Evolutionary conservation across 768 basidiomycete species (phyloP).

Genomic region (Leccinellum rugosiceps): DNA sequence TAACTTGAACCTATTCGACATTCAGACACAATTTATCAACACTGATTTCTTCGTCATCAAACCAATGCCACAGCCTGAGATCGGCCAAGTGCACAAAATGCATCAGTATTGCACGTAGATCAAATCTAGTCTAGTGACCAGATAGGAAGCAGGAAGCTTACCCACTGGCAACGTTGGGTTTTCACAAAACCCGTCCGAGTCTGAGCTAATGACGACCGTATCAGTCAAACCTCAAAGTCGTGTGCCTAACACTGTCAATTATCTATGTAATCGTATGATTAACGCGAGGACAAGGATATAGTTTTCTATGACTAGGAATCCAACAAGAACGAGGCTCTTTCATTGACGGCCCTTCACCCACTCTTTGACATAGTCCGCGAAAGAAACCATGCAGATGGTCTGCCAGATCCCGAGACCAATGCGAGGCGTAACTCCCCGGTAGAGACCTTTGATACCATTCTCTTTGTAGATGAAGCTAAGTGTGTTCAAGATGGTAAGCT

Average conservation of each 20-base stretch:
- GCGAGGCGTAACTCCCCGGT: slow-evolving; percentile 96
- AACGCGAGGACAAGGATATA: slow-evolving; percentile 18
- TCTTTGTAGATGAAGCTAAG: slow-evolving; percentile 93
- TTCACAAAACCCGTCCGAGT: no score
- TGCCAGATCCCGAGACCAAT: slow-evolving; percentile 97
- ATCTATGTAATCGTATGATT: slow-evolving; percentile 12
- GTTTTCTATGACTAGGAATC: slow-evolving; percentile 20
- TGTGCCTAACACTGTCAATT: not conserved
- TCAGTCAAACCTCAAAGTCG: not conserved
- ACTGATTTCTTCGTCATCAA: no score
- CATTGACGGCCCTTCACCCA: slow-evolving; percentile 56
- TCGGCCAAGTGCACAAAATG: no score
- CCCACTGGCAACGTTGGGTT: no score
- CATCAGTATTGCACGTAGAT: no score
- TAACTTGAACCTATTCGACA: no score
- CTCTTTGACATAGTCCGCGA: slow-evolving; percentile 92
- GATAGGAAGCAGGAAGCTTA: no score
- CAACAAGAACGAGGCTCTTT: slow-evolving; percentile 7
- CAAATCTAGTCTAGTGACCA: no score
- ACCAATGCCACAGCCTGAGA: no score
- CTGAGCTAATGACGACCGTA: not conserved
- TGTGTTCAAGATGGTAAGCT: slow-evolving; percentile 89
- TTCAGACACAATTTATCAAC: no score
- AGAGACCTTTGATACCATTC: slow-evolving; percentile 94
- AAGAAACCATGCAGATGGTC: slow-evolving; percentile 98